Base-by-base conservation (phyloP, 495 filamentous ascomycete genomes). In the Penicillium samsonianum region DNA sequence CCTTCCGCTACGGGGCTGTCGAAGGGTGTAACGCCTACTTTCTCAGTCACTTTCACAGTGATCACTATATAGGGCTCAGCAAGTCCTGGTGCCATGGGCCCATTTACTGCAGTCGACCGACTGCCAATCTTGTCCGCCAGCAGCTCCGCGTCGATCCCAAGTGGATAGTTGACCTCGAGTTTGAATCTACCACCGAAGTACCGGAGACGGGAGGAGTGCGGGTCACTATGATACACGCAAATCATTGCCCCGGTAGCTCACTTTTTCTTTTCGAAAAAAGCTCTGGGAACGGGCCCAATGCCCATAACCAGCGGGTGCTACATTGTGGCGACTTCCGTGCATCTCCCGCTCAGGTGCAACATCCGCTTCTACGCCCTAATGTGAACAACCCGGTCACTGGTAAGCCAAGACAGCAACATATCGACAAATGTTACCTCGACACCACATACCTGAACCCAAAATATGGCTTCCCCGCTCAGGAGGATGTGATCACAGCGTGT, bases 241-340 rank as follows among this genome's bases (percentile, higher is more conserved):
- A 99, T 69, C 94, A 99, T 62, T 98, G 94, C 64, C 94, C 94
- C 0, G 94, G 94, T 6, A 96, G 90, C 68, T 95, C 93, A 5
- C 73, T 99, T 2, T 98, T 93, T 67, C 77, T 99, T 0, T 98
- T 97, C 59, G 90, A 97, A 69, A 95, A 96, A 61, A 68, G 74
- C 3, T 68, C 87, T 10, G 85, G 83, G 9, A 82, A 77, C 59
- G 79, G 85, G 9, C 73, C 80, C 50, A 84, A 77, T 43, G 70
- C 77, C 7, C 82, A 77, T 58, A 75, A 81, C 5, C 89, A 96
- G 53, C 81, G 93, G 14, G 82, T 99, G 26, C 77, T 99, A 8
- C 94, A 99, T 65, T 98, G 95, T 65, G 94, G 94, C 33, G 94
- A 99, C 63, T 99, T 99, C 61, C 81, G 94, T 31, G 95, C 94